Evolutionary conservation across 805 yeast genomes (phyloP).

Genomic region (Candida tammaniensis): DNA sequence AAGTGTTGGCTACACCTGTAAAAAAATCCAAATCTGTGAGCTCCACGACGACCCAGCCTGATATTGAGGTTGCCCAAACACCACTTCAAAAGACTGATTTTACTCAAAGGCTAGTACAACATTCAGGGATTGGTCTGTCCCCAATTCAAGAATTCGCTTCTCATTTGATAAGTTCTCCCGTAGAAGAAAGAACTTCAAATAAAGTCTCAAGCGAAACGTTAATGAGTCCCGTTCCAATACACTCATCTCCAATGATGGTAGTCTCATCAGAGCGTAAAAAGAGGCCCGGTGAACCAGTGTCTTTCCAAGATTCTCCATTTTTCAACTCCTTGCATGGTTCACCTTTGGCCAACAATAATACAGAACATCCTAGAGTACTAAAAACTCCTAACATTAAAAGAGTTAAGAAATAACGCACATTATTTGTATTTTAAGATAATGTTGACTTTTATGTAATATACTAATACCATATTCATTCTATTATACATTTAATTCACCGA

Average conservation of each 20-base stretch:
- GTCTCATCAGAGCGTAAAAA: conserved; percentile 7
- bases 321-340: conserved; percentile 22
- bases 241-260: conserved; percentile 11
- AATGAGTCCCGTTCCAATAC: conserved; percentile 6
- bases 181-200: conserved; percentile 5
- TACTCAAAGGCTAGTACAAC: no score
- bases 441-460: conserved; percentile 1
- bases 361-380: no score
- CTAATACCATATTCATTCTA: neutral
- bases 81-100: no score
- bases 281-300: conserved; percentile 36
- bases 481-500: conserved; percentile 52
- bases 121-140: conserved; percentile 10
- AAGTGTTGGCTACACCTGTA: conserved; percentile 27
- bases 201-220: conserved; percentile 2
- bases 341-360: conserved; percentile 9
- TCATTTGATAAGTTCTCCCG: conserved; percentile 8
- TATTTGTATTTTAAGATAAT: no score
- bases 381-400: no score
- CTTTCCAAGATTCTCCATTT: conserved; percentile 36
- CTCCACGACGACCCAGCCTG: no score
- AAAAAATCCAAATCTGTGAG: conserved; percentile 13
- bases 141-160: conserved; percentile 6
- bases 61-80: no score
- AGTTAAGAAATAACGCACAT: no score